A percentile compares a stretch with the other conserved stretches of the same genome.
These are phyloP conservation scores for Iris macrosiphon DNA, from an alignment of 106 monocot species.

Conservation along the genomic window DNA sequence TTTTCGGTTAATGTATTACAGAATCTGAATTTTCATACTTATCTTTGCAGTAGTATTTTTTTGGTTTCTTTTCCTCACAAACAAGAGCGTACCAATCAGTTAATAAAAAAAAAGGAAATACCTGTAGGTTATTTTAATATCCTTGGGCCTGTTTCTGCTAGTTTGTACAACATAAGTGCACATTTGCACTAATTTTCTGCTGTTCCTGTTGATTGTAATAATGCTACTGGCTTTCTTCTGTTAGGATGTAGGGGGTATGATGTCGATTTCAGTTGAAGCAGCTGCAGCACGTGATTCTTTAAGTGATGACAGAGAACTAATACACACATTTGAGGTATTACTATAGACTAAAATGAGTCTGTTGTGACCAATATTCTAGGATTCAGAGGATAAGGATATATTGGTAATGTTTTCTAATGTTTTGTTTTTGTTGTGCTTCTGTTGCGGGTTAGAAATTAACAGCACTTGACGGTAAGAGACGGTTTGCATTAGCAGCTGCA, in stretches of 20 bases:
- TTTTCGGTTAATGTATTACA: not conserved
- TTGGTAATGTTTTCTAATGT: slow-evolving; percentile 1
- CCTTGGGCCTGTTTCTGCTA: not conserved
- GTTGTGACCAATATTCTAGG: not conserved
- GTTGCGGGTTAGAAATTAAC: slow-evolving; percentile 81
- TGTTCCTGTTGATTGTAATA: not conserved
- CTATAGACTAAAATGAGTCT: not conserved
- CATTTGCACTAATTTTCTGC: not conserved
- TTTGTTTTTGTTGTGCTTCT: slow-evolving; percentile 13
- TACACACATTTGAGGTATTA: slow-evolving; percentile 90
- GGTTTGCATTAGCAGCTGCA: slow-evolving; percentile 96
- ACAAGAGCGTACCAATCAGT: not conserved
- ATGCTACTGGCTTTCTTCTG: slow-evolving; percentile 10
- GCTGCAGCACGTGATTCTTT: slow-evolving; percentile 94
- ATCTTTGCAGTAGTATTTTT: not conserved
- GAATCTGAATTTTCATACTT: not conserved
- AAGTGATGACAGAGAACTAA: slow-evolving; percentile 78
- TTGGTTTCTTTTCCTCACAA: not conserved
- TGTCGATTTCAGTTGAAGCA: slow-evolving; percentile 99
- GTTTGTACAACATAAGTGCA: not conserved
- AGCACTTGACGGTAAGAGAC: slow-evolving; percentile 92
- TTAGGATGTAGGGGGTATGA: slow-evolving; percentile 98
- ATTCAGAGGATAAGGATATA: not conserved
- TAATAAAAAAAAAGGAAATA: not conserved
- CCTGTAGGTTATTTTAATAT: not conserved